Conservation (phyloP, 768 basidiomycete species). For the Suillus alpinus region DNA sequence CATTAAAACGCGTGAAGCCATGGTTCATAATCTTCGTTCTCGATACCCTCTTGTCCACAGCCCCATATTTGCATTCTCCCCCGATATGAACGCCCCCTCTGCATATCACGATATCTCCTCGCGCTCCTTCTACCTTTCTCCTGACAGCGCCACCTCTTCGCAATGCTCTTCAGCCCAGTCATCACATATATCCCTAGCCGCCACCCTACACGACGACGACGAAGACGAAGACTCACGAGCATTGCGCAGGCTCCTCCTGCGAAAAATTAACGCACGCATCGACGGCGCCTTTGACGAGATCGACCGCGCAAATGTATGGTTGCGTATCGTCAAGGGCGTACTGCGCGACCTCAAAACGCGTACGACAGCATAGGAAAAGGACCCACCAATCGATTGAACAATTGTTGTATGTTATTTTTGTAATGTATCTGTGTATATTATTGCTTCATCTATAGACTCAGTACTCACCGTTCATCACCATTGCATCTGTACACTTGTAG, state of each 20-base stretch:
- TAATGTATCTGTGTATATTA: slow-evolving; percentile 11
- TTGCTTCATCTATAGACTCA: slow-evolving; percentile 7
- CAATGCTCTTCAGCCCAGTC: slow-evolving; percentile 29
- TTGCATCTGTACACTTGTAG: slow-evolving; percentile 2
- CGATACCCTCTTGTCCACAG: slow-evolving; percentile 20
- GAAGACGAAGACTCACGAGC: slow-evolving; percentile 65
- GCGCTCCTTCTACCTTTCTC: slow-evolving; percentile 21
- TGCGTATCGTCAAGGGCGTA: slow-evolving; percentile 63
- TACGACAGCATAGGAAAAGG: slow-evolving; percentile 6
- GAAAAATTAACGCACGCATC: slow-evolving; percentile 60
- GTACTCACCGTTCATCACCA: not conserved
- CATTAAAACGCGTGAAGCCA: slow-evolving; percentile 50
- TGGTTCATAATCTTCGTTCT: slow-evolving; percentile 43
- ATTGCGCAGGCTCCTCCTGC: slow-evolving; percentile 59
- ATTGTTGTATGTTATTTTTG: slow-evolving; percentile 7
- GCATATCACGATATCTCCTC: slow-evolving; percentile 4
- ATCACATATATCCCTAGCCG: slow-evolving; percentile 45
- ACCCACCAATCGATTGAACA: not conserved
- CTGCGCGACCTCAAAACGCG: slow-evolving; percentile 49
- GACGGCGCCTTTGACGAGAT: slow-evolving; percentile 61
- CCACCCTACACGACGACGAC: slow-evolving; percentile 48
- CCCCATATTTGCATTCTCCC: slow-evolving; percentile 21
- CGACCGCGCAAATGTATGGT: slow-evolving; percentile 57
- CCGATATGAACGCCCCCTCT: slow-evolving; percentile 4
- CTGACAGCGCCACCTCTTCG: slow-evolving; percentile 16